Evolutionary conservation across 805 yeast genomes (phyloP).

Genomic region (Yarrowia porcina): DNA sequence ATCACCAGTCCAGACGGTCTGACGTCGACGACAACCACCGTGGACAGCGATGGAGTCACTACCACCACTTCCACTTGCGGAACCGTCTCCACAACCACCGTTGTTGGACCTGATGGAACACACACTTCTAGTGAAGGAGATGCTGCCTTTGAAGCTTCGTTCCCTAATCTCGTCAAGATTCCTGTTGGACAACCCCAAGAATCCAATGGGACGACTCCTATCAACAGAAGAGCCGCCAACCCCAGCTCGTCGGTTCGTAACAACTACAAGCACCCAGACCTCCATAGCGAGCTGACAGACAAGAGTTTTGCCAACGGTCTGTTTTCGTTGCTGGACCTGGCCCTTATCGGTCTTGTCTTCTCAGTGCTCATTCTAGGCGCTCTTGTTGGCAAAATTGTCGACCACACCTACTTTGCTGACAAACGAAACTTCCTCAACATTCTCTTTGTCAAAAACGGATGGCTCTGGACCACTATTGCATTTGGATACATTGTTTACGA

Average conservation of each 20-base stretch:
- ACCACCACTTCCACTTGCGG: slow-evolving; percentile 15
- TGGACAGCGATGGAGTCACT: slow-evolving; percentile 6
- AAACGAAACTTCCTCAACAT: slow-evolving; percentile 71
- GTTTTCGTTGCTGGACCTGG: slow-evolving; percentile 12
- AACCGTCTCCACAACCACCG: slow-evolving; percentile 19
- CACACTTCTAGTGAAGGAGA: not conserved
- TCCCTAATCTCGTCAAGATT: slow-evolving; percentile 12
- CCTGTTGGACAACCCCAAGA: slow-evolving; percentile 11
- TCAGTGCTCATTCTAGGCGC: slow-evolving; percentile 10
- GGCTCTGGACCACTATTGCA: slow-evolving; percentile 79
- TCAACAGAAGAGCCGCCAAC: slow-evolving; percentile 2
- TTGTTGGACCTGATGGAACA: slow-evolving; percentile 5
- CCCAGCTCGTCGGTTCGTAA: not conserved
- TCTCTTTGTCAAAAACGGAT: slow-evolving; percentile 80
- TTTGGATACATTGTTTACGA: slow-evolving; percentile 28
- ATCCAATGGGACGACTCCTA: slow-evolving; percentile 2
- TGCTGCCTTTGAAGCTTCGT: not conserved
- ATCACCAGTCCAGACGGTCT: slow-evolving; percentile 11
- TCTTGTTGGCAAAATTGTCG: slow-evolving; percentile 17
- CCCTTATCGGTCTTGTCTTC: slow-evolving; percentile 1
- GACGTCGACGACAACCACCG: slow-evolving; percentile 3
- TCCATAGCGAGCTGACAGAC: slow-evolving; percentile 33
- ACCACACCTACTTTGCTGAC: slow-evolving; percentile 37
- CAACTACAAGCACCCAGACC: slow-evolving; percentile 29
- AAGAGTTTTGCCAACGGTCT: slow-evolving; percentile 32